These are phyloP conservation scores for Dovyalis caffra DNA, from an alignment of 345 rosid species.

Conservation along the genomic window DNA sequence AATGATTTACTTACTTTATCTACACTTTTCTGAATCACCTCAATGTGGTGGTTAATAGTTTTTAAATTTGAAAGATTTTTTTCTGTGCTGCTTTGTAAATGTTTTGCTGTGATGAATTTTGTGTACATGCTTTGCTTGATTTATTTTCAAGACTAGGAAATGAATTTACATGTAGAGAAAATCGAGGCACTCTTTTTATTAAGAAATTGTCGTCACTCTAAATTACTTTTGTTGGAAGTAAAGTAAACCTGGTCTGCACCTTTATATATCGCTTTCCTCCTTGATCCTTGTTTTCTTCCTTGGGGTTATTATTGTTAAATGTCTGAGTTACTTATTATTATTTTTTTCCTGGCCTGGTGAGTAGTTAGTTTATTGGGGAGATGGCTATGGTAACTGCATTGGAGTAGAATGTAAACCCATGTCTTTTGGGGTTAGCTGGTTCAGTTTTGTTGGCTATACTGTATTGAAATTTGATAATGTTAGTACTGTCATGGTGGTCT, in stretches of 20 bases:
- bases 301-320: too few species aligned
- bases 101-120: neutral
- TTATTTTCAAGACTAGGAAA: neutral
- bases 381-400: neutral
- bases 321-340: too few species aligned
- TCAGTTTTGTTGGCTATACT: neutral
- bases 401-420: neutral
- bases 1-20: too few species aligned
- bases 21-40: too few species aligned
- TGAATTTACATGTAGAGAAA: neutral
- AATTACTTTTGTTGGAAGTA: neutral
- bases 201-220: neutral
- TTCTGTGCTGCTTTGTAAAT: neutral
- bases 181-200: neutral
- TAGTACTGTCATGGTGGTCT: neutral
- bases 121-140: neutral
- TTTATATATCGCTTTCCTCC: neutral
- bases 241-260: neutral
- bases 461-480: neutral
- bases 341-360: neutral
- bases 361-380: neutral
- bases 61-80: neutral
- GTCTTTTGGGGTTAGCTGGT: neutral
- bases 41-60: too few species aligned
- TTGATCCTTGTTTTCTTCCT: too few species aligned